Percentiles rank a stretch among this genome's conserved stretches.
Evolutionary conservation across 371 early-diverging fungal genomes (phyloP).

Genomic region (Mucor sp.): DNA sequence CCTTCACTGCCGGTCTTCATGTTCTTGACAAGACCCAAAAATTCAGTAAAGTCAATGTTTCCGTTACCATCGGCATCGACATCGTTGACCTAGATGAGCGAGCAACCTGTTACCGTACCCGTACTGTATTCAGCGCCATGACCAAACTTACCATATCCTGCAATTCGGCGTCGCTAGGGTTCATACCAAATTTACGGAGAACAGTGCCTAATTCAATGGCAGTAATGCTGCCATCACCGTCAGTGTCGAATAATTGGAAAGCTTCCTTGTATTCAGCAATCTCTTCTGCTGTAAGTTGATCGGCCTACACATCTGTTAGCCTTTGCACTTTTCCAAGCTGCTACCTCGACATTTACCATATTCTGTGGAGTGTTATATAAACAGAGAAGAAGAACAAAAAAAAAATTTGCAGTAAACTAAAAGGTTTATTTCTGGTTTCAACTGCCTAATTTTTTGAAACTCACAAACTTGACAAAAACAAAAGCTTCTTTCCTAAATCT

Average conservation of each 20-base stretch:
- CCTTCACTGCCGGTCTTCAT: constrained; percentile 43
- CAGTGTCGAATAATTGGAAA: constrained; percentile 50
- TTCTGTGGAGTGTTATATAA: background rate
- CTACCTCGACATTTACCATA: background rate
- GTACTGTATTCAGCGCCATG: background rate
- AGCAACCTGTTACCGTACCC: background rate
- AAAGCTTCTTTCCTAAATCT: background rate
- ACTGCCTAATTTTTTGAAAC: background rate
- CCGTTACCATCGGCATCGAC: constrained; percentile 94
- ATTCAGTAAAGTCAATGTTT: constrained; percentile 91
- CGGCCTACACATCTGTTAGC: constrained; percentile 25
- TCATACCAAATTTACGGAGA: constrained; percentile 56
- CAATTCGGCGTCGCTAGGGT: constrained; percentile 78
- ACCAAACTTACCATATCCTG: constrained; percentile 61
- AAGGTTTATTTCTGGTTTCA: background rate
- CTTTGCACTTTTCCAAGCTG: background rate
- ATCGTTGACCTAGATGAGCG: constrained; percentile 70
- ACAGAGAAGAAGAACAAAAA: background rate
- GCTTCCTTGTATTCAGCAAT: constrained; percentile 51
- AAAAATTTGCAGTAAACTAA: constrained; percentile 1
- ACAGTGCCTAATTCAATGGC: constrained; percentile 46
- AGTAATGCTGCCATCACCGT: constrained; percentile 50
- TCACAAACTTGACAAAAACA: background rate
- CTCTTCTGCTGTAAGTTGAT: constrained; percentile 52
- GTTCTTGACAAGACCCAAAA: constrained; percentile 86